Base-by-base conservation (phyloP, 2,329 filamentous ascomycete genomes). In the Penicillium sp. region DNA sequence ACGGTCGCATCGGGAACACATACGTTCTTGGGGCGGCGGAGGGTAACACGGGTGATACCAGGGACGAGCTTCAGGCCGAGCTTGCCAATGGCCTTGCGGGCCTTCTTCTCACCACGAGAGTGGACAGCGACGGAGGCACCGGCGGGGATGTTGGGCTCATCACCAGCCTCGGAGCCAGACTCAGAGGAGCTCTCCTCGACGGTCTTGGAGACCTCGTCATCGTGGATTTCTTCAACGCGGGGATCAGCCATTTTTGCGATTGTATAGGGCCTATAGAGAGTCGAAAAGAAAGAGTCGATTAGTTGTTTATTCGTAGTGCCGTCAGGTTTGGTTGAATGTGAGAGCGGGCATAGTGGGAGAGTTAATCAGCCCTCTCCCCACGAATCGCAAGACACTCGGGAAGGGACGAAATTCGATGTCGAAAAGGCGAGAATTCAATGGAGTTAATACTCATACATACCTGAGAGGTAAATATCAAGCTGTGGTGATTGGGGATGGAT, bases 81-180 rank as follows among this genome's bases (percentile, higher is more conserved):
- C 87, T 99, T 99, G 78, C 91, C 90, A 76, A 99, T 96, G 73
- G 92, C 91, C 86, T 99, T 99, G 81, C 94, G 89, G 70, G 94
- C 95, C 88, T 99, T 99, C 90, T 99, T 99, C 89, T 99, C 94
- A 82, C 97, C 97, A 79, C 94, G 91, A 75, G 91, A 96, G 85
- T 97, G 93, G 73, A 99, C 88, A 70, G 94, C 86, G 73, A 93
- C 89, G 63, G 88, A 86, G 72, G 91, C 90, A 74, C 93, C 94
- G 66, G 89, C 88, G 74, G 93, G 91, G 69, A 88, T 86, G 75
- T 78, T 81, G 69, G 81, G 77, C 73, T 86, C 84, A 60, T 81
- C 81, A 53, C 73, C 78, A 62, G 69, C 71, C 63, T 80, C 78
- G 53, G 78, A 79, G 63, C 80, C 78, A 56, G 78, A 80, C 66